Percentiles rank a stretch among this genome's conserved stretches.
Conservation (phyloP, 805 yeast genomes). For the Saturnispora kantuleensis region DNA sequence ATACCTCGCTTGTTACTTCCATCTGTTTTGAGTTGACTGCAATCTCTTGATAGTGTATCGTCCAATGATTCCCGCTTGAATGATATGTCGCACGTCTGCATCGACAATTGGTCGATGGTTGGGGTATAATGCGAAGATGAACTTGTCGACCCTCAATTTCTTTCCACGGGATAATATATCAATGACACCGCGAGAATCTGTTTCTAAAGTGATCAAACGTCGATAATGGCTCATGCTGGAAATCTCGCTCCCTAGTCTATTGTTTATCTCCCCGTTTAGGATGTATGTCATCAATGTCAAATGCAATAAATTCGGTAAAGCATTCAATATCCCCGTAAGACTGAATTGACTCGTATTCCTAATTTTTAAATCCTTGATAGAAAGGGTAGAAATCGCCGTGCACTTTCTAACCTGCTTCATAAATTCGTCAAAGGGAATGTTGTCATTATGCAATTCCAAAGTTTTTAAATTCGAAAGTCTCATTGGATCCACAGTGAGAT, state of each 20-base stretch:
- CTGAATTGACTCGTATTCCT: background rate
- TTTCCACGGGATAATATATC: background rate
- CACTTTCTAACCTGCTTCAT: background rate
- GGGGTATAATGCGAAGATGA: slow-evolving; percentile 1
- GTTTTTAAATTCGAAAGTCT: background rate
- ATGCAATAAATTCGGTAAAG: background rate
- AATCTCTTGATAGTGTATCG: background rate
- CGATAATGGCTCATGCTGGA: background rate
- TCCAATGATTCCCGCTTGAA: background rate
- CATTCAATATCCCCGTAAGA: slow-evolving; percentile 2
- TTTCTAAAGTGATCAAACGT: background rate
- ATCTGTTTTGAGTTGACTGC: background rate
- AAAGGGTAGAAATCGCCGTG: slow-evolving; percentile 1
- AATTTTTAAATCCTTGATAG: background rate
- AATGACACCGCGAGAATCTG: background rate
- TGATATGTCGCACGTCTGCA: background rate
- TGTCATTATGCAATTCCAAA: slow-evolving; percentile 4
- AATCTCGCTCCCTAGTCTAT: background rate
- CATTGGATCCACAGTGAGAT: background rate
- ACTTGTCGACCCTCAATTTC: background rate
- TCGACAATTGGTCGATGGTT: slow-evolving; percentile 2
- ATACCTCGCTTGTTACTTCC: background rate
- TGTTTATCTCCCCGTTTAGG: slow-evolving; percentile 1
- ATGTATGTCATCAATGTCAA: slow-evolving; percentile 1
- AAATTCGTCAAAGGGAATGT: background rate